Base-by-base conservation (phyloP, 352 stramenopile genomes). In the Globisporangium cystogenes region DNA sequence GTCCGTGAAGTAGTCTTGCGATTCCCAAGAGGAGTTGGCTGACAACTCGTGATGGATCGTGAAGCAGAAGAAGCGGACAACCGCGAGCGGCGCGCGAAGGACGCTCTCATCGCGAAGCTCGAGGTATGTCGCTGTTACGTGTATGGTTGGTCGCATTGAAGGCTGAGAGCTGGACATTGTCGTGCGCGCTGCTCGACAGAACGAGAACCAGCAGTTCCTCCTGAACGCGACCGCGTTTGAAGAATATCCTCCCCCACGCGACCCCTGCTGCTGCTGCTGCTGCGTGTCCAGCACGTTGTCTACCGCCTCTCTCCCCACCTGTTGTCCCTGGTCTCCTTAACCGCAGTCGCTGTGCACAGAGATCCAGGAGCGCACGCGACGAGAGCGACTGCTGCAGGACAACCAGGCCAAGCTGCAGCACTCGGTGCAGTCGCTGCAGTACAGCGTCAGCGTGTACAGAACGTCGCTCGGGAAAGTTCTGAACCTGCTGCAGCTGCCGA, bases 181-280 rank as follows among this genome's bases (percentile, higher is more conserved):
- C n/a, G n/a, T 35, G 3, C 26, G 21, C 14, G 15, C 31, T 48
- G 8, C 59, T 36, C 26, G 29, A 52, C 58, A 85, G 77, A 82
- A 63, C 64, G 82, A 93, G 65, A 93, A 93, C 54, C 76, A 90
- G 67, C 74, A 93, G 61, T 89, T 87, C 42, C 56, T 93, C 67
- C 60, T 90, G 51, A 90, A 90, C 40, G 82, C 80, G 11, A 81
- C 78, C 6, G 77, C 82, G 40, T 87, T 93, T 50, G 82, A 93
- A 90, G 77, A 92, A 88, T 87, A 88, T 90, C 78, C 74, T 86
- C 77, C 70, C 59, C 49, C 44, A 26, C 39, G 20, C 14, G 18
- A 63, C 26, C 67, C 40, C 40, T 44, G 10, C 47, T 44, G 21
- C 51, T 36, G 40, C n/a, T n/a, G n/a, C n/a, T n/a, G n/a, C n/a